Base-by-base conservation (phyloP, 164 flowering plant genomes). In the Umbellularia californica region DNA sequence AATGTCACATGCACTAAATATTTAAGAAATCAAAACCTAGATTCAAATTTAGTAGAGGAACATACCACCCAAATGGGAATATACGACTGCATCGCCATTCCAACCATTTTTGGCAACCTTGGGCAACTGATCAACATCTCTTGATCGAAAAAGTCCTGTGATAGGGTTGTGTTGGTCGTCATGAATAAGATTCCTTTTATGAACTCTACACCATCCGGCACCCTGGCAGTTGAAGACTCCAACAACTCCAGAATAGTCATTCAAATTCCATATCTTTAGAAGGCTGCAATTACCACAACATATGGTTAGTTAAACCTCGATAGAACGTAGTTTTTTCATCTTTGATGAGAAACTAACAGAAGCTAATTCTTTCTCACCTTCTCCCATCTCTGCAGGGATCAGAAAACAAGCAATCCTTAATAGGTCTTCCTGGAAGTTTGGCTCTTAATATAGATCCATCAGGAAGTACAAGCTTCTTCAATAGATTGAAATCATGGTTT, bases 161-260 rank as follows among this genome's bases (percentile, higher is more conserved):
- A 85, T 28, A 5, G 93, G 85, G 28, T 88, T 86, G 20, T 93
- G 96, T 70, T 82, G 78, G 25, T 82, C 75, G 50, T 93, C 89
- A 47, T 93, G 95, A 67, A 91, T 86, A 27, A 86, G 83, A 75
- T 90, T 89, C 72, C n/a, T 90, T 83, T 93, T 91, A 65, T 84
- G 90, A 69, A 84, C 81, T 62, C 66, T 87, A 74, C 96, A 93
- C 97, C 97, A 92, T 23, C 94, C 97, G 70, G 95, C 98, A 71
- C 94, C 94, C 68, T 93, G 96, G 83, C 95, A 93, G 77, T 91
- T 93, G 83, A 91, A 93, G 17, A 87, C 88, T n/a, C 96, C 98
- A 71, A 93, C 50, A 47, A 91, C 88, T 63, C 98, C 97, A 72
- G 84, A 79, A 83, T 76, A 85, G 41, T 91, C 87, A 72, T 93